phyloP scores from a whole-genome alignment of 768 basidiomycete species.

The Glaciozyma antarctica region DNA sequence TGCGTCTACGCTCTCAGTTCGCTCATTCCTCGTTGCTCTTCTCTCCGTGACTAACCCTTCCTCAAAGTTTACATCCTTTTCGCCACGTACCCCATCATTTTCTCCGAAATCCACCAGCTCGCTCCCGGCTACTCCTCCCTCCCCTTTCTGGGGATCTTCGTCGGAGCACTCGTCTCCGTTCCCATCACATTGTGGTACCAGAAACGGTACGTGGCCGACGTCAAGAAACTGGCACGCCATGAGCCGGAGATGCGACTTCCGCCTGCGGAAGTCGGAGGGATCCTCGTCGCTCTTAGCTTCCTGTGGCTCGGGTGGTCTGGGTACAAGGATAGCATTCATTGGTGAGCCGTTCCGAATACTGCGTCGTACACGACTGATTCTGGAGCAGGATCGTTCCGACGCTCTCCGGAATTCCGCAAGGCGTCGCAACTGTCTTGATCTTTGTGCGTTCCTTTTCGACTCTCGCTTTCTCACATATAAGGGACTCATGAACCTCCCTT shows the following conservation, averaged over 20 bases:
- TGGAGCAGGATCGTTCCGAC: conserved; percentile 15
- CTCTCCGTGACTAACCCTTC: too few relatives aligned
- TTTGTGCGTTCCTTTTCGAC: conserved; percentile 9
- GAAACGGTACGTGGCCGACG: not conserved
- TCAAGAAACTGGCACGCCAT: not conserved
- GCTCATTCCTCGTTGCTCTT: too few relatives aligned
- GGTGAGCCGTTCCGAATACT: not conserved
- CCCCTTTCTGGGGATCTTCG: conserved; percentile 18
- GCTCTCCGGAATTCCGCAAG: conserved; percentile 16
- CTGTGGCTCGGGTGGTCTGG: conserved; percentile 23
- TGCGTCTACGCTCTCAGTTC: conserved; percentile 13
- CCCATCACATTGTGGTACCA: conserved; percentile 22
- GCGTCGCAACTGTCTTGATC: conserved; percentile 10
- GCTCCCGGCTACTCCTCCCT: conserved; percentile 15
- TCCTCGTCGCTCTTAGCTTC: conserved; percentile 12
- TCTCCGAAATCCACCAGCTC: conserved; percentile 11
- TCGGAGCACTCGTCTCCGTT: conserved; percentile 20
- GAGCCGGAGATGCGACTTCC: conserved; percentile 19
- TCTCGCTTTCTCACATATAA: not conserved
- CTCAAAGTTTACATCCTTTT: conserved; percentile 26
- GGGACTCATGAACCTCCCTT: not conserved
- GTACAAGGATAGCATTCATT: conserved; percentile 4
- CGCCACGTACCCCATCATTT: conserved; percentile 20
- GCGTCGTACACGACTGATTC: too few relatives aligned
- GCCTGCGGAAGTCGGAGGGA: not conserved